Evolutionary conservation across 1,139 yeast species (phyloP), one percentile per base, ranked within the genome.

Genomic region (Zygotorulaspora mrakii): DNA sequence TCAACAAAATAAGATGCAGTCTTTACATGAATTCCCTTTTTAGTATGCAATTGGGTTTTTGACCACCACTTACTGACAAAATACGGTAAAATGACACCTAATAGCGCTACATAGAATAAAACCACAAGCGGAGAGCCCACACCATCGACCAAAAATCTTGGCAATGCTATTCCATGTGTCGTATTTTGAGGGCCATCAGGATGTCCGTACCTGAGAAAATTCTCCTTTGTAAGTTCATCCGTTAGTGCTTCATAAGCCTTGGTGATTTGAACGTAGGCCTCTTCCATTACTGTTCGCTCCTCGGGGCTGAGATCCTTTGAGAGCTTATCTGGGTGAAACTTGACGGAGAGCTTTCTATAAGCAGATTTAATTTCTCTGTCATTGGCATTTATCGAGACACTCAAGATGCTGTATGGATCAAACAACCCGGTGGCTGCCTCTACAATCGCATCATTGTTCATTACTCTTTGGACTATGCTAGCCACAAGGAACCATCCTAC

Each of bases 141-240:
- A 23, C 95, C 91, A 52, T 87, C 96, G 30, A 94, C 87, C 53
- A 94, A 72, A 65, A 87, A 87, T 61, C 83, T 82, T 28, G 99
- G 99, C 52, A 94, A 68, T 0, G 97, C 99, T 64, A 94, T 88
- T 43, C 98, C 98, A 61, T 87, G 96, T n/a, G 82, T 70, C n/a
- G 84, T 73, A 33, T 86, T 86, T 63, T 87, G 96, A 35, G 95
- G 96, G 28, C 98, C 98, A 66, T 94, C 98, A 5, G 99, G 99
- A 61, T 94, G 95, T 33, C 99, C 99, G 58, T 82, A 91, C 55
- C 77, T 81, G 57, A 82, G 69, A 61, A 76, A 89, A 62, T 94
- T 94, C 50, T 84, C 86, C 55, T 80, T 80, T 8, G 88, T 79
- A 23, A 73, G 77, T 52, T 86, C 96, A 64, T 94, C 98, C 9